Evolutionary conservation across 768 basidiomycete genomes (phyloP).

Genomic region (Leccinellum rugosiceps): DNA sequence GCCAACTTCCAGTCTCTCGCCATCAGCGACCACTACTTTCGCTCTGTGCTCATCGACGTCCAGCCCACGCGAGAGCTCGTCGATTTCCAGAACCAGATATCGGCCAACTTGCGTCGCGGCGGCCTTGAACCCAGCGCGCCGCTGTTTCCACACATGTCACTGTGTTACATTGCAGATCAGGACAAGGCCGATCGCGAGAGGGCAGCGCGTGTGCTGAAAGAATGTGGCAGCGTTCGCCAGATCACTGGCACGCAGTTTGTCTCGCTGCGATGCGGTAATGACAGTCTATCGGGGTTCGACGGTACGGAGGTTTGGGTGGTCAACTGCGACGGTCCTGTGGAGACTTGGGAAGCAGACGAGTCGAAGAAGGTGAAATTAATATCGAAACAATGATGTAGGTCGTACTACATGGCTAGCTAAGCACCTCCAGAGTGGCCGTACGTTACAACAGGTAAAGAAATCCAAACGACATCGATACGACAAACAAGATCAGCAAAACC

Average conservation of each 20-base stretch:
- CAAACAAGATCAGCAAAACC: conserved; percentile 5
- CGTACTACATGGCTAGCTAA: neutral
- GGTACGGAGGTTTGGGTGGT: conserved; percentile 56
- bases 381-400: neutral
- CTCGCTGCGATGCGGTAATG: conserved; percentile 21
- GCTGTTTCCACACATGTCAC: conserved; percentile 66
- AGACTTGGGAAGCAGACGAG: conserved; percentile 49
- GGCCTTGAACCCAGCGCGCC: conserved; percentile 48
- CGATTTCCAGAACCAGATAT: conserved; percentile 47
- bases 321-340: conserved; percentile 58
- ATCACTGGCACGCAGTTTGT: conserved; percentile 26
- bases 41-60: conserved; percentile 63
- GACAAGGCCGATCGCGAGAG: conserved; percentile 54
- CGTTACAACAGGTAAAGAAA: neutral
- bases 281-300: conserved; percentile 41
- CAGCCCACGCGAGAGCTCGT: conserved; percentile 43
- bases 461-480: conserved; percentile 6
- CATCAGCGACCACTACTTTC: conserved; percentile 62
- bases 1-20: conserved; percentile 53
- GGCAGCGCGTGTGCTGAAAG: conserved; percentile 43
- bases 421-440: neutral
- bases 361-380: conserved; percentile 32
- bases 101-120: conserved; percentile 32
- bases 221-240: conserved; percentile 32
- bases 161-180: conserved; percentile 70